These are phyloP conservation scores for Clarireedia paspali DNA, from an alignment of 2,329 filamentous ascomycete species.

Conservation along the genomic window DNA sequence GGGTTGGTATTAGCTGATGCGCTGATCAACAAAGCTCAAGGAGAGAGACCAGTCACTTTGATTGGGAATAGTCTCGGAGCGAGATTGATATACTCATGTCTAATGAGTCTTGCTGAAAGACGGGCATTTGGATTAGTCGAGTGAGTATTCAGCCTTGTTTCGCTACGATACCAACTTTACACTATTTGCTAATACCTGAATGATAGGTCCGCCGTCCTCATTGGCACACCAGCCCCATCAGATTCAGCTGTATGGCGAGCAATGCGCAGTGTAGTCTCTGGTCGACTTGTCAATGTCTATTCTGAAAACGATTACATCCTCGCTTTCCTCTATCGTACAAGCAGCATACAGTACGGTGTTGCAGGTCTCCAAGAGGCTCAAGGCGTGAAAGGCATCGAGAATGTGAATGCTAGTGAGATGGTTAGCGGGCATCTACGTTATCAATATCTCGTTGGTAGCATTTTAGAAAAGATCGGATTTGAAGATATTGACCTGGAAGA, in stretches of 20 bases:
- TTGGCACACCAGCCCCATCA: slow-evolving; percentile 73
- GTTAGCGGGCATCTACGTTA: slow-evolving; percentile 66
- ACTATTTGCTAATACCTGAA: neutral
- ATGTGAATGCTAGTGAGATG: slow-evolving; percentile 51
- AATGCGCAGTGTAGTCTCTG: slow-evolving; percentile 70
- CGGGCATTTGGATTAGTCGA: slow-evolving; percentile 80
- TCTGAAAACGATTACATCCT: slow-evolving; percentile 83
- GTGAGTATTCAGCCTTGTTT: slow-evolving; percentile 31
- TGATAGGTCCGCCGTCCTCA: slow-evolving; percentile 55
- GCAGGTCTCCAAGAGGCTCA: slow-evolving; percentile 73
- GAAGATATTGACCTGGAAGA: slow-evolving; percentile 41
- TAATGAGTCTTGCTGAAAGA: slow-evolving; percentile 67
- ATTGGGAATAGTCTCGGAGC: slow-evolving; percentile 79
- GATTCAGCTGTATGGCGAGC: slow-evolving; percentile 65
- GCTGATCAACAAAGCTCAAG: slow-evolving; percentile 72
- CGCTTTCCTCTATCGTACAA: slow-evolving; percentile 79
- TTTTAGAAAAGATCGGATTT: slow-evolving; percentile 60
- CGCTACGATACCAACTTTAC: neutral
- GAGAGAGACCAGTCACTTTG: slow-evolving; percentile 71
- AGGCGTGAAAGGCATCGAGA: slow-evolving; percentile 58
- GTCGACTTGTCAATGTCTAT: slow-evolving; percentile 80
- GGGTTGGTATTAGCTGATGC: slow-evolving; percentile 75
- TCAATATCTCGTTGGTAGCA: slow-evolving; percentile 56
- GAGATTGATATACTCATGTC: slow-evolving; percentile 73
- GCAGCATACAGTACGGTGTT: slow-evolving; percentile 73